A percentile compares a stretch with the other conserved stretches of the same genome.
Evolutionary conservation across 2,329 filamentous ascomycete species (phyloP).

Genomic region (Cyphellophora europaea): DNA sequence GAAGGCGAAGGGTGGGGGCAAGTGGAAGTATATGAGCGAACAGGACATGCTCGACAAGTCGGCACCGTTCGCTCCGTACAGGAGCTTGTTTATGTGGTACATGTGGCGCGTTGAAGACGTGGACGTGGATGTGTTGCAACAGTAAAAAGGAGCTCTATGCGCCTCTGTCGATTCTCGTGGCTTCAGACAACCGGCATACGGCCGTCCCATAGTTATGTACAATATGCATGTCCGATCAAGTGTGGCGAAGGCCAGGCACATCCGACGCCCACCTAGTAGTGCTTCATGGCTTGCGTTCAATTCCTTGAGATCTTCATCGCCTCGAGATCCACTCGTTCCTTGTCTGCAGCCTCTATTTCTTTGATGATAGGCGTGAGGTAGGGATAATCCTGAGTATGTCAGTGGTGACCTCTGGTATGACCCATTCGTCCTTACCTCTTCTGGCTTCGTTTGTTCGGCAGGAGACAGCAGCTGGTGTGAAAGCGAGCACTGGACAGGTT

Average conservation of each 20-base stretch:
- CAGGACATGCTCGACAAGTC: constrained; percentile 80
- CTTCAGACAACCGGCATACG: too few species aligned
- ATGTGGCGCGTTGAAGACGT: constrained; percentile 87
- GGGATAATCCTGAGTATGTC: constrained; percentile 47
- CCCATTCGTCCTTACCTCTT: constrained; percentile 46
- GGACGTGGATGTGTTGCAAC: constrained; percentile 34
- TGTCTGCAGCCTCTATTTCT: constrained; percentile 58
- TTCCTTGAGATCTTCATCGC: constrained; percentile 50
- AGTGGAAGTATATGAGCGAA: constrained; percentile 98
- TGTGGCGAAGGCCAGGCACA: too few species aligned
- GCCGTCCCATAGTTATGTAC: too few species aligned
- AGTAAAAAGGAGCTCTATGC: background rate
- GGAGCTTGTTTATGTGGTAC: constrained; percentile 95
- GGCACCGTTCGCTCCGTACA: constrained; percentile 74
- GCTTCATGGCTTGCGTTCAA: too few species aligned
- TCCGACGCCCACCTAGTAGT: too few species aligned
- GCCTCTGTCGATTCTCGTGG: too few species aligned
- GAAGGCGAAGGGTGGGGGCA: constrained; percentile 68
- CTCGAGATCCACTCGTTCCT: constrained; percentile 61
- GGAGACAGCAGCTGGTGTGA: constrained; percentile 56
- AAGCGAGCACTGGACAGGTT: constrained; percentile 50
- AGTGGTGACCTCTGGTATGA: background rate
- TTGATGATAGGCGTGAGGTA: constrained; percentile 61
- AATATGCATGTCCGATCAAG: too few species aligned
- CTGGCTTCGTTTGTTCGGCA: constrained; percentile 57